A percentile compares a stretch with the other conserved stretches of the same genome.
Evolutionary conservation across 2,329 filamentous ascomycete species (phyloP).

Genomic region (Ophiostoma quercus): DNA sequence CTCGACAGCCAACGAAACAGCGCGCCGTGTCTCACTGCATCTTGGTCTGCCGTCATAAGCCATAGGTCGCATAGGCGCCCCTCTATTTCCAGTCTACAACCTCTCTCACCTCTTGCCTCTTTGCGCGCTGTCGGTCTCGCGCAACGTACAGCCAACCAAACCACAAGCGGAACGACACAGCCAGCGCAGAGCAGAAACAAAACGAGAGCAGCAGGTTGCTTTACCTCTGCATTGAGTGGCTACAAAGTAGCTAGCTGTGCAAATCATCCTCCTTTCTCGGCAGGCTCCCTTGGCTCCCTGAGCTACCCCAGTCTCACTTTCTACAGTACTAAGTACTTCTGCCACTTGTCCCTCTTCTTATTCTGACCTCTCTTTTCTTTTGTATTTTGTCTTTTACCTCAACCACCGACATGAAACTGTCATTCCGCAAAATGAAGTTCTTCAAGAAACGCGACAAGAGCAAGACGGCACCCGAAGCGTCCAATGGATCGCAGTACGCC

Average conservation of each 20-base stretch:
- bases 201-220: not conserved
- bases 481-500: constrained; percentile 7
- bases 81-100: not conserved
- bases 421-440: constrained; percentile 33
- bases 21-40: not conserved
- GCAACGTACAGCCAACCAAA: constrained; percentile 23
- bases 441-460: constrained; percentile 36
- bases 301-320: not conserved
- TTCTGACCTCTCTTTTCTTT: not conserved
- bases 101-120: not conserved
- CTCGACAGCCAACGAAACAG: not conserved
- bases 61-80: not conserved
- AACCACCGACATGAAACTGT: constrained; percentile 19
- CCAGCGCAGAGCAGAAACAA: not conserved
- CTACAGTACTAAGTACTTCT: not conserved
- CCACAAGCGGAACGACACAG: constrained; percentile 14
- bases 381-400: not conserved
- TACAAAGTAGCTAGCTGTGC: not conserved
- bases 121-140: constrained; percentile 11
- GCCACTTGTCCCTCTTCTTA: constrained; percentile 2
- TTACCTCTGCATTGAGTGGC: not conserved
- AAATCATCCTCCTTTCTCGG: not conserved
- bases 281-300: constrained; percentile 1
- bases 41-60: constrained; percentile 1
- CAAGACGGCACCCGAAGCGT: constrained; percentile 23